These are phyloP conservation scores for Musa troglodytarum DNA, from an alignment of 176 grass and related monocot genomes.

Conservation along the genomic window DNA sequence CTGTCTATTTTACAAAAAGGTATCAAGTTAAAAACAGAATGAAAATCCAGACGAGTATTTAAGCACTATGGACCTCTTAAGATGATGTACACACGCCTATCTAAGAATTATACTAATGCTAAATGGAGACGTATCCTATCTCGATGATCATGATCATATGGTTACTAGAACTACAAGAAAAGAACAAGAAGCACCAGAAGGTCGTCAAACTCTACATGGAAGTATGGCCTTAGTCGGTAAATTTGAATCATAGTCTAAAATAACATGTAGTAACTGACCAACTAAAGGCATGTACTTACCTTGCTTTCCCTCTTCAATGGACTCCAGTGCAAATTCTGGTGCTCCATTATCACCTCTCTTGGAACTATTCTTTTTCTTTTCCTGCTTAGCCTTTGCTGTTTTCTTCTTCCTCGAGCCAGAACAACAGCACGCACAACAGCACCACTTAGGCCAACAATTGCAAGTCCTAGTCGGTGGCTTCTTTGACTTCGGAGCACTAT, in stretches of 20 bases:
- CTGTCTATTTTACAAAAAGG: not conserved
- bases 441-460: slow-evolving; percentile 93
- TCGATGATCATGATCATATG: not conserved
- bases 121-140: not conserved
- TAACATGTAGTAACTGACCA: not conserved
- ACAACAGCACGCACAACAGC: slow-evolving; percentile 43
- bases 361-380: slow-evolving; percentile 57
- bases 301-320: slow-evolving; percentile 46
- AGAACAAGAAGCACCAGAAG: not conserved
- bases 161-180: not conserved
- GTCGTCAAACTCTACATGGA: not conserved
- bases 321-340: slow-evolving; percentile 59
- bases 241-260: not conserved
- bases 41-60: not conserved
- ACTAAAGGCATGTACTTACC: slow-evolving; percentile 22
- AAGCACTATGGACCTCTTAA: not conserved
- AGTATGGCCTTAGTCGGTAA: not conserved
- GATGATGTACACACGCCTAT: not conserved
- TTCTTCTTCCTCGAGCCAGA: slow-evolving; percentile 56
- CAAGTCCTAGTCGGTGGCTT: slow-evolving; percentile 76
- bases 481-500: slow-evolving; percentile 78
- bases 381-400: slow-evolving; percentile 41
- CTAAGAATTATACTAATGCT: not conserved
- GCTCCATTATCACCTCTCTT: slow-evolving; percentile 51
- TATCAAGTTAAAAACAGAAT: not conserved